Conservation (phyloP, 495 filamentous ascomycete species). For the Penicillium cinerascens region DNA sequence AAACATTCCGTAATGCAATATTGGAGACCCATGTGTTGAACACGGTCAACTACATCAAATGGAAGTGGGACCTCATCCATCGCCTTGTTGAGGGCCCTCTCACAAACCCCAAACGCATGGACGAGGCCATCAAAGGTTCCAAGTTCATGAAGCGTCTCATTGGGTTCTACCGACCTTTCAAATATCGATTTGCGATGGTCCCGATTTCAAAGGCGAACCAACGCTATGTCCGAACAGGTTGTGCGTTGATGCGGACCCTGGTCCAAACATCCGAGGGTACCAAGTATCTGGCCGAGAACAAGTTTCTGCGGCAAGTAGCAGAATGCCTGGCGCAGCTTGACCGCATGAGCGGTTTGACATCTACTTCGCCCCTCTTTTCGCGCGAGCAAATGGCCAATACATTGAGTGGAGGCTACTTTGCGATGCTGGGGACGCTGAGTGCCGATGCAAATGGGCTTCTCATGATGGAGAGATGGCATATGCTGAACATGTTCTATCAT, state of each 20-base stretch:
- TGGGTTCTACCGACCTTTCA: conserved; percentile 95
- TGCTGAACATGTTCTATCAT: conserved; percentile 99
- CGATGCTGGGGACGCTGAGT: conserved; percentile 82
- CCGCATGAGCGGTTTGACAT: conserved; percentile 84
- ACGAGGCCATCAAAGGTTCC: conserved; percentile 90
- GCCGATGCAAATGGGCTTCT: conserved; percentile 74
- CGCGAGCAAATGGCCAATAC: conserved; percentile 77
- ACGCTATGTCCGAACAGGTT: conserved; percentile 87
- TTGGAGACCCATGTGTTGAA: conserved; percentile 84
- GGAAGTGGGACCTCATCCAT: conserved; percentile 93
- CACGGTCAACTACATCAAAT: conserved; percentile 83
- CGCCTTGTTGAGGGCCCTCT: conserved; percentile 90
- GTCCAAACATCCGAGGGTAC: conserved; percentile 80
- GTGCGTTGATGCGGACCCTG: conserved; percentile 78
- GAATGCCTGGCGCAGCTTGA: conserved; percentile 95
- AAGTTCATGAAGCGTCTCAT: conserved; percentile 94
- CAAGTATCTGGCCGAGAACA: conserved; percentile 83
- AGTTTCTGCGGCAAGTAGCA: conserved; percentile 86
- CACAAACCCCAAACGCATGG: conserved; percentile 84
- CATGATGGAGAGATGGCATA: conserved; percentile 94
- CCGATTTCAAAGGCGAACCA: conserved; percentile 88
- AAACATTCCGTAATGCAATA: conserved; percentile 77
- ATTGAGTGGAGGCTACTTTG: conserved; percentile 87
- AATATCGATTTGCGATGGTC: conserved; percentile 85
- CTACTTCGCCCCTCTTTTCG: conserved; percentile 83